phyloP scores from a whole-genome alignment of 1,284 basidiomycete species.

The Leccinum fuscescens region DNA sequence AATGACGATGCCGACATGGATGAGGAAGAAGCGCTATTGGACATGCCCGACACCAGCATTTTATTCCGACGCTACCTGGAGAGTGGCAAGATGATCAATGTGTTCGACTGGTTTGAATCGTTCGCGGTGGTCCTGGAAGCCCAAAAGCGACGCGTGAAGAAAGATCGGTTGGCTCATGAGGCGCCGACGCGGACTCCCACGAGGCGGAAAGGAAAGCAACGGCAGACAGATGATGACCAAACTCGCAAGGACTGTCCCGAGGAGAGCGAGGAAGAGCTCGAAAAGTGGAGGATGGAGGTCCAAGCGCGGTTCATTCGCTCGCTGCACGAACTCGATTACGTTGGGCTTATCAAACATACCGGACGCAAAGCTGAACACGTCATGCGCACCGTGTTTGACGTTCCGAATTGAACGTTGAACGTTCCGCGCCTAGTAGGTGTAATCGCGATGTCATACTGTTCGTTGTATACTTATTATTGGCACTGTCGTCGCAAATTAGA shows the following conservation, averaged over 20 bases:
- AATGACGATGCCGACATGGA: conserved; percentile 15
- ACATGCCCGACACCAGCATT: conserved; percentile 68
- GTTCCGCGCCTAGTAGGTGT: conserved; percentile 10
- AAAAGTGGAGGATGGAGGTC: conserved; percentile 58
- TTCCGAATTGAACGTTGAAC: conserved; percentile 35
- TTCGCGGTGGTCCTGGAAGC: conserved; percentile 62
- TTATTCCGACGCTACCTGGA: conserved; percentile 74
- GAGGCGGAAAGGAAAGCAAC: conserved; percentile 31
- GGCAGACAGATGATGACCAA: conserved; percentile 18
- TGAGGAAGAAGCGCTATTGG: conserved; percentile 38
- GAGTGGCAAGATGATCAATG: conserved; percentile 74
- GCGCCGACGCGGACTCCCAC: conserved; percentile 17
- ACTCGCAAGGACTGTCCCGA: conserved; percentile 14
- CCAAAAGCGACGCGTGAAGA: conserved; percentile 39
- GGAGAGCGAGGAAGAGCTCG: conserved; percentile 41
- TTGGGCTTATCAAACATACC: conserved; percentile 77
- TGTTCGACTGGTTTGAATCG: conserved; percentile 79
- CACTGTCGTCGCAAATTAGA: neutral
- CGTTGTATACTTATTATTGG: neutral
- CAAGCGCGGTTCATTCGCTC: conserved; percentile 76
- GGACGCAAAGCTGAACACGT: conserved; percentile 75
- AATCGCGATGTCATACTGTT: neutral
- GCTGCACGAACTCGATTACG: conserved; percentile 73
- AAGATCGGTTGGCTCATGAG: conserved; percentile 13
- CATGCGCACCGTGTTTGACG: conserved; percentile 63